Conservation (phyloP, 768 basidiomycete genomes). For the Lactarius hengduanensis region DNA sequence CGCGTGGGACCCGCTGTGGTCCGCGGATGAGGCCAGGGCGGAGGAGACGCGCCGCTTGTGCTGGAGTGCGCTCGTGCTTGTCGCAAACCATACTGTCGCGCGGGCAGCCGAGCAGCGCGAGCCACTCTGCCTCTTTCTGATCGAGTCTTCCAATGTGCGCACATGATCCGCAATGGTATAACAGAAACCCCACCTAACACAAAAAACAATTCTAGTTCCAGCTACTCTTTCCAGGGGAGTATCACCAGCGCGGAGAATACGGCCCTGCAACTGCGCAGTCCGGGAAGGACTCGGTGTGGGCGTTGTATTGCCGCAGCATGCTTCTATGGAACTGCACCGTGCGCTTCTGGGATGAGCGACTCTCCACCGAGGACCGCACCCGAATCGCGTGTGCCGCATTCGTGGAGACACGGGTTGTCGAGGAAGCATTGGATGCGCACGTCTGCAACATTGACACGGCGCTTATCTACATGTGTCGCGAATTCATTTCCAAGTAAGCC, state of each 20-base stretch:
- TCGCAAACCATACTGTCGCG: constrained; percentile 65
- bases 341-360: constrained; percentile 45
- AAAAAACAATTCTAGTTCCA: constrained; percentile 44
- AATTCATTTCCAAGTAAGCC: constrained; percentile 28
- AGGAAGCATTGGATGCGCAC: constrained; percentile 66
- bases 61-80: constrained; percentile 70
- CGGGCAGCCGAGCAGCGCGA: constrained; percentile 64
- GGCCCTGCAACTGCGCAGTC: constrained; percentile 44
- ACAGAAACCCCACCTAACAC: neutral
- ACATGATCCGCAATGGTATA: too few species aligned
- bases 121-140: constrained; percentile 55
- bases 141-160: constrained; percentile 65
- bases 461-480: constrained; percentile 37
- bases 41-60: constrained; percentile 76
- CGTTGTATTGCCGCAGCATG: constrained; percentile 78
- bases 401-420: constrained; percentile 64
- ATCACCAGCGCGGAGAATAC: constrained; percentile 46
- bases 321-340: constrained; percentile 74
- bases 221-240: constrained; percentile 74
- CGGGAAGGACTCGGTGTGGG: constrained; percentile 79
- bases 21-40: constrained; percentile 50
- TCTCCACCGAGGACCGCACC: constrained; percentile 51
- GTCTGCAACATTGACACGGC: constrained; percentile 68
- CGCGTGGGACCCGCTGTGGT: constrained; percentile 64
- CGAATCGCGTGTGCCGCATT: constrained; percentile 61